Evolutionary conservation across 2,329 filamentous ascomycete genomes (phyloP).

Genomic region (Fusarium sp.): DNA sequence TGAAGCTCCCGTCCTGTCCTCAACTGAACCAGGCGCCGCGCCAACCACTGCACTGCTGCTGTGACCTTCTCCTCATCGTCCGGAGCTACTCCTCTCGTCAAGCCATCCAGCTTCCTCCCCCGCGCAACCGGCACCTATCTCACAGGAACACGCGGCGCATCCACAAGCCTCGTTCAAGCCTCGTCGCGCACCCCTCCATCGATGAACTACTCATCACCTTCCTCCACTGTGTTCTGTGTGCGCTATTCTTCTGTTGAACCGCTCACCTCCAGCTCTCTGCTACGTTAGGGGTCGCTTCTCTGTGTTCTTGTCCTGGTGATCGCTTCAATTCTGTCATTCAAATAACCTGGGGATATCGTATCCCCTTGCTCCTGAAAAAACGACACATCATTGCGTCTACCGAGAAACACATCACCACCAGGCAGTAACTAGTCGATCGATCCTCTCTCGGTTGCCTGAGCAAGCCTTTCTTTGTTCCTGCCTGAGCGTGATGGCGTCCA

Average conservation of each 20-base stretch:
- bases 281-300: background rate
- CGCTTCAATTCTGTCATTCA: conserved; percentile 1
- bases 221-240: background rate
- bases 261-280: background rate
- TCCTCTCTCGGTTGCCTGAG: conserved; percentile 1
- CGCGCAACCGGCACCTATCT: conserved; percentile 7
- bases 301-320: background rate
- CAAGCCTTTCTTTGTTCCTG: conserved; percentile 2
- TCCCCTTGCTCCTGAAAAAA: background rate
- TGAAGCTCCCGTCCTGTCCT: background rate
- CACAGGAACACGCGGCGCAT: conserved; percentile 13
- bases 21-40: background rate
- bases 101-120: conserved; percentile 7
- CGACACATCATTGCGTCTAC: background rate
- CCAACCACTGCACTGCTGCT: background rate
- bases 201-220: background rate
- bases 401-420: background rate
- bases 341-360: background rate
- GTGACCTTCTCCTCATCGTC: background rate
- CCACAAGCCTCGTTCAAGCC: conserved; percentile 10
- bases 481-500: conserved; percentile 7
- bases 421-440: background rate
- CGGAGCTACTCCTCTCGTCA: conserved; percentile 7
- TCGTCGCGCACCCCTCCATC: conserved; percentile 1
- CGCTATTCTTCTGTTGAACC: background rate